Evolutionary conservation across 192 early-diverging fungal genomes (phyloP), one percentile per base, ranked within the genome.

Genomic region (Coemansia sp.): DNA sequence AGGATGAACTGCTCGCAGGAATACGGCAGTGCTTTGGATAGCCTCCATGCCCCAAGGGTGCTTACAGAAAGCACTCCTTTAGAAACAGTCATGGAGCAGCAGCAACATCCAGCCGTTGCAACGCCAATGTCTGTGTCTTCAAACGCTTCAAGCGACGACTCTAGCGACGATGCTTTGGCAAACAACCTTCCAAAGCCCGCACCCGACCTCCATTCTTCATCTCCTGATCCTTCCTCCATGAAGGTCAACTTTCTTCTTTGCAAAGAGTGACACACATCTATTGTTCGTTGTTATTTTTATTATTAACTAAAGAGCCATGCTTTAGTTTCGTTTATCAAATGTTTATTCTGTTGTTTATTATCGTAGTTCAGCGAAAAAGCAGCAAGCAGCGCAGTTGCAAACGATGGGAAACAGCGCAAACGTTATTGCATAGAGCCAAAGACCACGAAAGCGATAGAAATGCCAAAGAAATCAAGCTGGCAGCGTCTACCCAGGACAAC

Each of bases 231-330:
- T 3, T 70, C 72, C 6, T 70, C 77, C 29, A 80, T 80, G 77
- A 71, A 80, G 33, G 62, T 80, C 37, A 70, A 64, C 23, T 80
- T 80, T 61, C 62, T 80, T 33, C 53, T 80, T 21, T 74, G 72
- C 35, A 71, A 64, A 34, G 28, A n/a, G 18, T 57, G 30, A 34
- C 16, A 23, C 21, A 16, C 18, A 1, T 16, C 40, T n/a, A n/a
- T n/a, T n/a, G n/a, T n/a, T 43, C 33, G 33, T 43, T 43, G 7
- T 43, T 16, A 43, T 12, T n/a, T n/a, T n/a, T n/a, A n/a, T n/a
- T n/a, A n/a, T n/a, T n/a, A n/a, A n/a, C n/a, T n/a, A n/a, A n/a
- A n/a, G n/a, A n/a, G n/a, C n/a, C n/a, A n/a, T n/a, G n/a, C n/a
- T n/a, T n/a, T n/a, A n/a, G n/a, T n/a, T n/a, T n/a, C n/a, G n/a